Conservation (phyloP, 108 stramenopile species). For the Cyclotella choctawhatcheeana region DNA sequence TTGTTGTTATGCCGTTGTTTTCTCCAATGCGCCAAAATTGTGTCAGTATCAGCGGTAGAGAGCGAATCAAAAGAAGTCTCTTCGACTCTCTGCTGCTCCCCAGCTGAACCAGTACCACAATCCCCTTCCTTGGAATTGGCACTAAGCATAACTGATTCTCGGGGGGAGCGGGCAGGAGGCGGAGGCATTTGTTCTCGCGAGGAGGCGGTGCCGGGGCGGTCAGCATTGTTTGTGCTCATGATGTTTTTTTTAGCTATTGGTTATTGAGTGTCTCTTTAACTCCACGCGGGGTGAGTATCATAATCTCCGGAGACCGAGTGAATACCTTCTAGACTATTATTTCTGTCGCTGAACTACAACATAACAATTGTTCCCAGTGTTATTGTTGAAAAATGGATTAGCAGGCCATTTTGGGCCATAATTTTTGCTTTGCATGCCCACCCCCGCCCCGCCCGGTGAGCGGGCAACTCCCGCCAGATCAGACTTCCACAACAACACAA, state of each 20-base stretch:
- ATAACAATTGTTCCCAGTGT: no score
- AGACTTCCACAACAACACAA: no score
- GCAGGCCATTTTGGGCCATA: no score
- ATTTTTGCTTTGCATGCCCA: no score
- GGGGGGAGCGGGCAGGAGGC: slow-evolving; percentile 1
- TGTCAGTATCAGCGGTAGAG: slow-evolving; percentile 23
- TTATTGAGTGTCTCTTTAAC: neutral
- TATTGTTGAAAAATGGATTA: no score
- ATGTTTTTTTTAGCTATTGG: neutral
- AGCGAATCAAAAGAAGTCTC: slow-evolving; percentile 24
- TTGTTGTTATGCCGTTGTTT: slow-evolving; percentile 15
- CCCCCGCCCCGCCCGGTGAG: no score
- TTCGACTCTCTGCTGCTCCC: slow-evolving; percentile 1
- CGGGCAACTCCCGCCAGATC: no score
- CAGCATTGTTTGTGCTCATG: slow-evolving; percentile 13
- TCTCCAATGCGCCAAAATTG: slow-evolving; percentile 17
- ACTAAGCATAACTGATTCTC: neutral
- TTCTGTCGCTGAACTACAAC: no score
- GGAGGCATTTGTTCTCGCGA: slow-evolving; percentile 19
- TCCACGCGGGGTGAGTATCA: no score
- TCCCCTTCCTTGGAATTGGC: neutral
- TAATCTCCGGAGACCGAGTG: no score
- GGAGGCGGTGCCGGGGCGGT: neutral
- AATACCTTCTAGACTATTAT: no score
- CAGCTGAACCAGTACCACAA: neutral